Conservation (phyloP, 306 rosid species). For the Cucurbita argyrosperma region DNA sequence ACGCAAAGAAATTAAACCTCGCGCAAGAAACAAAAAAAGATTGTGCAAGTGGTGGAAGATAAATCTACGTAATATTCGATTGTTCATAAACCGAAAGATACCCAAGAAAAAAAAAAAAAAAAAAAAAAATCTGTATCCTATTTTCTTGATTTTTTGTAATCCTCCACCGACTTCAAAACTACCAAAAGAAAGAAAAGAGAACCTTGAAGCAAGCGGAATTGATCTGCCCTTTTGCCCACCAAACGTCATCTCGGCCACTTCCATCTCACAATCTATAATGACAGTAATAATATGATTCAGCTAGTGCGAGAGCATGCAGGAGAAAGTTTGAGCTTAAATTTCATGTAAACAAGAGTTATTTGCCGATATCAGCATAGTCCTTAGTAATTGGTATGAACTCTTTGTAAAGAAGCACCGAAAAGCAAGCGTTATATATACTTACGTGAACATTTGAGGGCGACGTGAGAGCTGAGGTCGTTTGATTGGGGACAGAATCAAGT, state of each 20-base stretch:
- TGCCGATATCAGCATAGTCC: conserved; percentile 44
- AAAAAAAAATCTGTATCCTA: neutral
- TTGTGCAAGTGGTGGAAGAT: neutral
- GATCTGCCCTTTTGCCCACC: neutral
- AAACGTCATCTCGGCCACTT: conserved; percentile 7
- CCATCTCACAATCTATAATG: conserved; percentile 56
- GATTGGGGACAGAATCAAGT: conserved; percentile 83
- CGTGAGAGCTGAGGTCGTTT: conserved; percentile 92
- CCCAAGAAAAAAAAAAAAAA: neutral
- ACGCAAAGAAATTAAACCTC: neutral
- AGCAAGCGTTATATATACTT: conserved; percentile 8
- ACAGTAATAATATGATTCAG: conserved; percentile 8
- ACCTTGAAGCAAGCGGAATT: neutral
- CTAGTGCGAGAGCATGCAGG: neutral
- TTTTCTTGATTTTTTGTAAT: neutral
- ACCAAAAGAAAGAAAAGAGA: neutral
- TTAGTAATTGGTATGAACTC: too few relatives aligned
- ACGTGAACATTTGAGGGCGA: conserved; percentile 79
- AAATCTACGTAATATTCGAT: neutral
- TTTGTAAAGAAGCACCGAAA: too few relatives aligned
- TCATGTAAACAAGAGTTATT: neutral
- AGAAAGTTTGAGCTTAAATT: neutral
- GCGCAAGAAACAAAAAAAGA: neutral
- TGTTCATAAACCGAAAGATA: neutral
- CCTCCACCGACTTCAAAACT: neutral